Evolutionary conservation across 1,284 basidiomycete genomes (phyloP), one percentile per base, ranked within the genome.

Genomic region (Hypsizygus ulmarius): DNA sequence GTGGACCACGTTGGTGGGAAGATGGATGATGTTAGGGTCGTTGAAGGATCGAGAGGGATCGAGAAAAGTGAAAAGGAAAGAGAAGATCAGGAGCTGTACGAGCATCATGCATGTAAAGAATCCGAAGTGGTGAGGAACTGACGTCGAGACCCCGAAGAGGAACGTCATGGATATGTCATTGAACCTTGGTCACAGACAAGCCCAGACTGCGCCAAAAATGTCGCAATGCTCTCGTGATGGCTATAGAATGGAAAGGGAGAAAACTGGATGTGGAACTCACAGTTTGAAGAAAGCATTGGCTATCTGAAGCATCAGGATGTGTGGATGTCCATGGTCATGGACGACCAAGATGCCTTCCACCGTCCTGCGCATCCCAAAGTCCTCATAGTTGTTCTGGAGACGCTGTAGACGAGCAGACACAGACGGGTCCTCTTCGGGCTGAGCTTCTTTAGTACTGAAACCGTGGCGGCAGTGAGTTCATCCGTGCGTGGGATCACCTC

Each of bases 251-350:
- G 21, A 7, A 25, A 25, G 7, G 21, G 21, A 7, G 7, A 7
- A 25, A 40, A 8, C 5, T 14, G 34, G 3, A 40, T 38, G 43
- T 42, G 29, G 48, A n/a, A 74, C 90, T 63, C 61, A 93, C 93
- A 98, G 81, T 69, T 98, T 98, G 80, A 97, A 98, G 71, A 97
- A 99, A 14, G 94, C 93, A 65, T 97, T 97, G 28, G 94, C 96
- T 62, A 99, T 97, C 67, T 98, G 96, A 11, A 98, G 79, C 84
- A 98, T 96, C 56, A 99, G 82, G 52, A 98, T 90, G 63, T 98
- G 96, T 2, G 93, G 92, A 63, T 95, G 90, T 0, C 93, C 91
- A 55, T 93, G 92, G 64, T 93, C 90, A 68, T 97, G 94, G 18
- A 97, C 94, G 43, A 98, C 87, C 28, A 99, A 81, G 52, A 98